Conservation (phyloP, 768 basidiomycete species). For the Mycena rosella region DNA sequence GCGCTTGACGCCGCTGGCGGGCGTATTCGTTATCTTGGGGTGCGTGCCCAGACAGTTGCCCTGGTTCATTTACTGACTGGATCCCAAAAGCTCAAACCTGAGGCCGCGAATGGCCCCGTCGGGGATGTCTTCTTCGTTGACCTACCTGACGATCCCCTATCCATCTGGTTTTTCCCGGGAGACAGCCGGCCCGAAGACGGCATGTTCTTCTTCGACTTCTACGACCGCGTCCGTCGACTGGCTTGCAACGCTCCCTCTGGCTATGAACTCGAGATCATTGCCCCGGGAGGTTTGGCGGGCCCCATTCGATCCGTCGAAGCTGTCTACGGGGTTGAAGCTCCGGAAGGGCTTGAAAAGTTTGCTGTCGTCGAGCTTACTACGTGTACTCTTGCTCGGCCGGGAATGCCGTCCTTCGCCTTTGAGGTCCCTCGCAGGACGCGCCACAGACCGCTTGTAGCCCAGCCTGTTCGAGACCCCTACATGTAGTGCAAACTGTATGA, state of each 20-base stretch:
- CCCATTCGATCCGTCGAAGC: constrained; percentile 17
- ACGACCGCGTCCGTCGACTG: constrained; percentile 8
- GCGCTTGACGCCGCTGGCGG: background rate
- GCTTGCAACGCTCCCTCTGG: constrained; percentile 6
- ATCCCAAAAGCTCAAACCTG: constrained; percentile 7
- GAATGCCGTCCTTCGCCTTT: constrained; percentile 1
- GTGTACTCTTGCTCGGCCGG: constrained; percentile 4
- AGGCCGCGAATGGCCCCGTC: constrained; percentile 5
- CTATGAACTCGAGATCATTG: constrained; percentile 5
- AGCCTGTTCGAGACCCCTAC: too few relatives aligned
- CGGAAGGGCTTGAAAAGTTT: constrained; percentile 1
- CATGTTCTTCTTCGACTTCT: constrained; percentile 18
- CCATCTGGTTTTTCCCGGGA: constrained; percentile 8
- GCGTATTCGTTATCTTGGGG: constrained; percentile 11
- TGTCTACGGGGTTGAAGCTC: constrained; percentile 9
- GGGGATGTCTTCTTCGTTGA: constrained; percentile 13
- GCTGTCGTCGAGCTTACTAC: constrained; percentile 2
- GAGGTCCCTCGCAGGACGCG: too few relatives aligned
- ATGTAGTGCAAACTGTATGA: too few relatives aligned
- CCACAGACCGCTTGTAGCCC: too few relatives aligned
- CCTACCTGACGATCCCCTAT: constrained; percentile 8
- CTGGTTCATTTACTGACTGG: constrained; percentile 6
- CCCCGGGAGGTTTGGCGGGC: constrained; percentile 4
- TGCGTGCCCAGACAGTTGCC: background rate
- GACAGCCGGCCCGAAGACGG: background rate